phyloP scores from a whole-genome alignment of 805 yeast genomes.

The Kregervanrija fluxuum region DNA sequence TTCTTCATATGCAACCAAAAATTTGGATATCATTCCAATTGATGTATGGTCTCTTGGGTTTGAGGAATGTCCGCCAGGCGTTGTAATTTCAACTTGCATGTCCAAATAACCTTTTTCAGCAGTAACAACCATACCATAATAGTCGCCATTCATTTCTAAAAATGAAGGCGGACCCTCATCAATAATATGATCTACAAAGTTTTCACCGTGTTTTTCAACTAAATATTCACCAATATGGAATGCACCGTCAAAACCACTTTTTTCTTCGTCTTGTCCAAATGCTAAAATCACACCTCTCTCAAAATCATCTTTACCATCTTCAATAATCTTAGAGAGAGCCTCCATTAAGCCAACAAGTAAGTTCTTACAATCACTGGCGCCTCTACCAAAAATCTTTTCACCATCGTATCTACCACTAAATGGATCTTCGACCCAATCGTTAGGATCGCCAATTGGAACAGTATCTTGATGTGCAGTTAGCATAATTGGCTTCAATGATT shows the following conservation, averaged over 20 bases:
- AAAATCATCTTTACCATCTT: slow-evolving; percentile 40
- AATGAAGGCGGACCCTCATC: slow-evolving; percentile 45
- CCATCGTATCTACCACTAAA: slow-evolving; percentile 65
- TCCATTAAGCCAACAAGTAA: slow-evolving; percentile 59
- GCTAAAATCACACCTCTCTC: slow-evolving; percentile 55
- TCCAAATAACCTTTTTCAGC: slow-evolving; percentile 38
- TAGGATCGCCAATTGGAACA: slow-evolving; percentile 60
- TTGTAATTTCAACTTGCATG: slow-evolving; percentile 39
- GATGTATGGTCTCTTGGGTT: slow-evolving; percentile 65
- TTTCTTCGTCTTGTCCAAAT: slow-evolving; percentile 79
- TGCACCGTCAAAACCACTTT: slow-evolving; percentile 61
- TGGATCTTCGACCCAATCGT: slow-evolving; percentile 61
- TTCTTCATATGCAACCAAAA: slow-evolving; percentile 48
- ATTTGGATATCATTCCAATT: slow-evolving; percentile 64
- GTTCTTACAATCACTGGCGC: slow-evolving; percentile 70
- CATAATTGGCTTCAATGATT: slow-evolving; percentile 51
- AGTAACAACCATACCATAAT: slow-evolving; percentile 12
- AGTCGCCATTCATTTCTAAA: slow-evolving; percentile 31
- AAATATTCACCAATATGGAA: slow-evolving; percentile 38
- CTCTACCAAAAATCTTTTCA: slow-evolving; percentile 64
- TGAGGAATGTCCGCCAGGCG: slow-evolving; percentile 56
- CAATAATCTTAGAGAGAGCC: slow-evolving; percentile 49
- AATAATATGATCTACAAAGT: slow-evolving; percentile 55
- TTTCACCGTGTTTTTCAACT: slow-evolving; percentile 47
- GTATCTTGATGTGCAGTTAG: slow-evolving; percentile 77